Base-by-base conservation (phyloP, 441 rosid genomes). In the Croton laevigatus region DNA sequence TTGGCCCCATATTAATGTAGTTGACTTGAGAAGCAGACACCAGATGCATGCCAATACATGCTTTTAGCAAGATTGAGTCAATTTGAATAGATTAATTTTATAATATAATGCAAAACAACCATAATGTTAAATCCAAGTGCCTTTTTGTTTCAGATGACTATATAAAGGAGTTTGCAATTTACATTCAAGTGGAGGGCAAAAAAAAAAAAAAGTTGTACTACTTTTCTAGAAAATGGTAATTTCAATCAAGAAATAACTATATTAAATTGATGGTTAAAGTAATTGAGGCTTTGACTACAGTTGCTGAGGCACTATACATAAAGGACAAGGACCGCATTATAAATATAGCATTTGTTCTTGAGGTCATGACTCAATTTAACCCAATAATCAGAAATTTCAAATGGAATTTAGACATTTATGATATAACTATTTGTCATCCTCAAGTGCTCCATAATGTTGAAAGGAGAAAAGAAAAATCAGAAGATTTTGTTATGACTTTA, bases 131-230 rank as follows among this genome's bases (percentile, higher is more conserved):
- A 38, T 38, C 7, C 44, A 40, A 40, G 9, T 40, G 9, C 9
- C 6, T 40, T 5, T 40, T 40, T 8, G 9, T 40, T 8, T 40
- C 44, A 40, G 9, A 40, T 40, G 9, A 40, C 44, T 40, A 40
- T 40, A 6, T 8, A 40, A 40, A 40, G 6, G 44, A 40, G 8
- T 40, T 40, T 8, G 9, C 44, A 40, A 6, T 68, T 65, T 72
- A 60, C 48, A 72, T 19, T 71, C 36, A 48, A 40, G 12, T 36
- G 40, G 8, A 17, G 14, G 14, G 20, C 11, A 20, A 16, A 60
- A 70, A 70, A 36, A 49, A 60, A 17, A 16, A n/a, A n/a, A n/a
- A n/a, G n/a, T 27, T 27, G 8, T 58, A 38, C 51, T n/a, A 70
- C 58, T 36, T 32, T 27, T 38, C 32, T 23, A 17, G 36, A 46